Evolutionary conservation across 148 eudicot genomes (phyloP).

Genomic region (Nyssa sinensis): DNA sequence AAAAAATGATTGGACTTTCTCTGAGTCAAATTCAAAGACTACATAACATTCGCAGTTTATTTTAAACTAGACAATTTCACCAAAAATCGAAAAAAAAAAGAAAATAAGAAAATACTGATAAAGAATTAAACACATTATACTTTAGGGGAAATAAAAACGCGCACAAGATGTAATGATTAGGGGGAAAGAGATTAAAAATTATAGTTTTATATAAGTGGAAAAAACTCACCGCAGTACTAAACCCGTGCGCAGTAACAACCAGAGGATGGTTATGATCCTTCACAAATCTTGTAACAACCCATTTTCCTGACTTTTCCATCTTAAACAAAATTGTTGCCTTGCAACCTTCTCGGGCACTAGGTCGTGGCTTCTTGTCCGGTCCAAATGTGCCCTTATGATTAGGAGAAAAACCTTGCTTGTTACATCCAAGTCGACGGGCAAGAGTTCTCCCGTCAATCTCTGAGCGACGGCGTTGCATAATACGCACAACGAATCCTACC

Average conservation of each 20-base stretch:
- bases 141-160: not conserved
- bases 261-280: conserved; percentile 59
- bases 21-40: too few species aligned
- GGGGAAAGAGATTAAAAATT: not conserved
- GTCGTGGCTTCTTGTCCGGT: conserved; percentile 37
- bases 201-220: not conserved
- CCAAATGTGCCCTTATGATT: conserved; percentile 30
- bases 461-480: conserved; percentile 54
- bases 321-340: conserved; percentile 46
- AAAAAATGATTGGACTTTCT: too few species aligned
- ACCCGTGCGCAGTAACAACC: conserved; percentile 21
- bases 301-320: conserved; percentile 50
- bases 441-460: conserved; percentile 50
- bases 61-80: too few species aligned
- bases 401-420: conserved; percentile 47
- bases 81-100: too few species aligned
- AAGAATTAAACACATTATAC: too few species aligned
- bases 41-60: too few species aligned
- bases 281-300: conserved; percentile 48
- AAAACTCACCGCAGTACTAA: conserved; percentile 30
- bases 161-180: not conserved
- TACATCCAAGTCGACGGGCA: conserved; percentile 55
- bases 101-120: too few species aligned
- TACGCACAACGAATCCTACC: conserved; percentile 46
- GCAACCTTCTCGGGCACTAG: conserved; percentile 50